A percentile compares a stretch with the other conserved stretches of the same genome.
phyloP scores from a whole-genome alignment of 2,329 filamentous ascomycete genomes.

The Cadophora sp. region DNA sequence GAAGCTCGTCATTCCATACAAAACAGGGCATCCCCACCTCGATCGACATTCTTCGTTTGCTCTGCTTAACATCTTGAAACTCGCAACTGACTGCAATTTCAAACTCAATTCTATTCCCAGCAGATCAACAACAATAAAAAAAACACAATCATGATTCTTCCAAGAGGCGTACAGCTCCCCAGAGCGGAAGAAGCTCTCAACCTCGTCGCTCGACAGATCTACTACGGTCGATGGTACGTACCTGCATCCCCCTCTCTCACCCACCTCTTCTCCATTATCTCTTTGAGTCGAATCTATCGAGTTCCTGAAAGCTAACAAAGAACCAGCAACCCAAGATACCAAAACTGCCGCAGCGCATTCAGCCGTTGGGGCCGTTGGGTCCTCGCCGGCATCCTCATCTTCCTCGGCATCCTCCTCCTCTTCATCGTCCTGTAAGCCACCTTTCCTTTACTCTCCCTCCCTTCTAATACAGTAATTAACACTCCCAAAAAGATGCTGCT shows the following conservation, averaged over 20 bases:
- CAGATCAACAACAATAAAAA: not conserved
- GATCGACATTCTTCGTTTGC: not conserved
- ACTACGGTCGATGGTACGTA: constrained; percentile 12
- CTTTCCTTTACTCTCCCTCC: not conserved
- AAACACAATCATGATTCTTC: constrained; percentile 30
- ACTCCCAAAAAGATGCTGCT: not conserved
- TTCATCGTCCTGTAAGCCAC: constrained; percentile 30
- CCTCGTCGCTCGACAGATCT: constrained; percentile 16
- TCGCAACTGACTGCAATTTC: not conserved
- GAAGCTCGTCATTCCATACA: constrained; percentile 11
- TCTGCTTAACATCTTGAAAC: not conserved
- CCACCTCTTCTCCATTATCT: no score
- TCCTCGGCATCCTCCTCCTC: constrained; percentile 29
- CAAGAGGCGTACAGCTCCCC: constrained; percentile 41
- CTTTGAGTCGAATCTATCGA: not conserved
- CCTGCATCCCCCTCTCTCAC: not conserved
- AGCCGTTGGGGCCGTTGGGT: constrained; percentile 35
- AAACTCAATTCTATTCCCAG: not conserved
- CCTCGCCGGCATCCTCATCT: constrained; percentile 32
- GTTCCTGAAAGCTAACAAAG: not conserved
- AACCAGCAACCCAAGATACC: constrained; percentile 12
- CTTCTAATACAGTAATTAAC: not conserved
- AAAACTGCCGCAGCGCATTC: constrained; percentile 27
- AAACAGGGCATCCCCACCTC: constrained; percentile 3
- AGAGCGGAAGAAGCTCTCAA: constrained; percentile 45